Base-by-base conservation (phyloP, 176 grass and related monocot species). In the Secale cereale region DNA sequence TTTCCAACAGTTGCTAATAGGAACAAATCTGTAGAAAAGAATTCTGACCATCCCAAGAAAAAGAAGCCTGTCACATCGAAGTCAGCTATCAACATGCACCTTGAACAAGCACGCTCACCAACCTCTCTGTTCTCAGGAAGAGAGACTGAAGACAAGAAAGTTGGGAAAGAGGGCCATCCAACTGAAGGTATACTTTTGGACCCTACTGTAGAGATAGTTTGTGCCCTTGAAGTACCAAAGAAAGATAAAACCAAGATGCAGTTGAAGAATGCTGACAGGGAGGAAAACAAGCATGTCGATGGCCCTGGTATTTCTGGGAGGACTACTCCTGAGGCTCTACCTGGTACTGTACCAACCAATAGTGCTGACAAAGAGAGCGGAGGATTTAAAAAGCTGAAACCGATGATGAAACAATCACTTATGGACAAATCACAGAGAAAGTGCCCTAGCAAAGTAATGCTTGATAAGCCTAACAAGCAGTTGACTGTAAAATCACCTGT, bases 341-440 rank as follows among this genome's bases (percentile, higher is more conserved):
- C 61, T 83, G 79, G 86, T 45, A 65, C 31, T 59, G 64, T 43
- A 82, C 85, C 77, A 35, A 77, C 74, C 74, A 74, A 62, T 76
- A 66, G 72, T 78, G 52, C 69, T 80, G 79, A 79, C 30, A 83
- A 85, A 60, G 86, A 89, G 79, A 82, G 76, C 59, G 85, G 59
- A 70, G 76, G 74, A 56, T 74, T 81, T 74, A 96, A 83, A 61
- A 92, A 83, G 59, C 70, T 77, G 36, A 94, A 86, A 70, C 32
- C 50, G 43, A 31, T 43, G 36, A 59, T 50, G 59, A 92, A 85
- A 74, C 83, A 88, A 74, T 87, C 56, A 79, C 16, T 71, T 78
- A 77, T 65, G 13, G 91, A 92, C 62, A 83, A 82, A 82, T 80
- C 48, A 61, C 63, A 80, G 50, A 92, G 81, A 85, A 89, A 45